These are phyloP conservation scores for Aspergillus proliferans DNA, from an alignment of 2,329 filamentous ascomycete species.

Conservation along the genomic window DNA sequence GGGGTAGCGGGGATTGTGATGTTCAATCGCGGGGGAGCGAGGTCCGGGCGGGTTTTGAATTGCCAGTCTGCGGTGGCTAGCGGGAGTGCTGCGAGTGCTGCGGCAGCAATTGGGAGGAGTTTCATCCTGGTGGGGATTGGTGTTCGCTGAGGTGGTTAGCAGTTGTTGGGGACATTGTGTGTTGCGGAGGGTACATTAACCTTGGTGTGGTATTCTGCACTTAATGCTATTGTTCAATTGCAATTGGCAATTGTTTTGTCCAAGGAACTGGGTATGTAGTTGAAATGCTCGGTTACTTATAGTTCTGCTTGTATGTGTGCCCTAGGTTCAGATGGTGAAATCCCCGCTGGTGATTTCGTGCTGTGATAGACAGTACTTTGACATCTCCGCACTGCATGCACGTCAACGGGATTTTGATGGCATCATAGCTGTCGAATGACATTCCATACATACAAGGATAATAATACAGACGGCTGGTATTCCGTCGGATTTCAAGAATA, in stretches of 20 bases:
- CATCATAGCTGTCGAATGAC: too few species aligned
- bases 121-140: not conserved
- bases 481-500: too few species aligned
- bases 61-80: slow-evolving; percentile 39
- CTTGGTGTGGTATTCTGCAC: slow-evolving; percentile 19
- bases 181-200: slow-evolving; percentile 27
- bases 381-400: too few species aligned
- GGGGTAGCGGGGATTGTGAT: slow-evolving; percentile 34
- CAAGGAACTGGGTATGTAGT: too few species aligned
- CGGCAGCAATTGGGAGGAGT: not conserved
- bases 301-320: too few species aligned
- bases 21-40: slow-evolving; percentile 39
- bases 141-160: slow-evolving; percentile 16
- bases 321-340: too few species aligned
- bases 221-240: slow-evolving; percentile 2
- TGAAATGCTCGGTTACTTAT: too few species aligned
- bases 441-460: too few species aligned
- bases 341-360: too few species aligned
- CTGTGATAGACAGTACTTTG: too few species aligned
- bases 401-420: too few species aligned
- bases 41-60: slow-evolving; percentile 44
- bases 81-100: slow-evolving; percentile 8
- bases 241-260: not conserved
- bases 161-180: slow-evolving; percentile 12
- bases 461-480: too few species aligned